These are phyloP conservation scores for Straminergon stramineum DNA, from an alignment of 225 moss, liverwort and hornwort genomes.

Conservation along the genomic window DNA sequence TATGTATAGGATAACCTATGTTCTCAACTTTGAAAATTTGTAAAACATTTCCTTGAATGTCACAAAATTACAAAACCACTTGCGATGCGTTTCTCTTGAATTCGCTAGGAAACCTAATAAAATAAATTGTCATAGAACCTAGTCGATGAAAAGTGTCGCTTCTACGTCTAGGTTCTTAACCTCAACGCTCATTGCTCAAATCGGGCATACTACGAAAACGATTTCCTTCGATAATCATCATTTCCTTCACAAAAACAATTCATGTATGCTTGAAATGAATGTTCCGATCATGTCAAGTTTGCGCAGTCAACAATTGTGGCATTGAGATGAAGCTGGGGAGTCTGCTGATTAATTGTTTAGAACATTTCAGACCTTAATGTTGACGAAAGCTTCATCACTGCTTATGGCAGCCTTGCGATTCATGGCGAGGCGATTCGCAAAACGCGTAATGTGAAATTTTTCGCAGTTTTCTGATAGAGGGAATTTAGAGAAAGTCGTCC, in stretches of 20 bases:
- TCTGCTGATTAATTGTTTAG: neutral
- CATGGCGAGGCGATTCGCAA: neutral
- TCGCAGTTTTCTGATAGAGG: neutral
- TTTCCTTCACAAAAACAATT: neutral
- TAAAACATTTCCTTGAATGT: neutral
- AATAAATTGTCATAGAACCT: neutral
- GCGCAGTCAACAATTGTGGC: neutral
- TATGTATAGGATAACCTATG: rapidly evolving
- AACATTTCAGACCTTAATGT: neutral
- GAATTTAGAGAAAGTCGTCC: neutral
- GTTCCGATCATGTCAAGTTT: neutral
- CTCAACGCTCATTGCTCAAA: neutral
- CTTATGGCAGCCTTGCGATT: neutral
- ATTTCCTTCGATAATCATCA: neutral
- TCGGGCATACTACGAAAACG: no score
- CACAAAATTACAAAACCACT: neutral
- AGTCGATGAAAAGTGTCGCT: neutral
- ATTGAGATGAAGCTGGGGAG: neutral
- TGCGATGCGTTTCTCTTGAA: neutral
- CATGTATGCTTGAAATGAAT: neutral
- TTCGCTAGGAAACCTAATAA: neutral
- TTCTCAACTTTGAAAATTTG: no score
- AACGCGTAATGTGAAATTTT: neutral
- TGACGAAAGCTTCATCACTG: neutral
- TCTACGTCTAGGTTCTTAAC: neutral